Evolutionary conservation across 495 filamentous ascomycete species (phyloP).

Genomic region (Lophiotrema nucula): DNA sequence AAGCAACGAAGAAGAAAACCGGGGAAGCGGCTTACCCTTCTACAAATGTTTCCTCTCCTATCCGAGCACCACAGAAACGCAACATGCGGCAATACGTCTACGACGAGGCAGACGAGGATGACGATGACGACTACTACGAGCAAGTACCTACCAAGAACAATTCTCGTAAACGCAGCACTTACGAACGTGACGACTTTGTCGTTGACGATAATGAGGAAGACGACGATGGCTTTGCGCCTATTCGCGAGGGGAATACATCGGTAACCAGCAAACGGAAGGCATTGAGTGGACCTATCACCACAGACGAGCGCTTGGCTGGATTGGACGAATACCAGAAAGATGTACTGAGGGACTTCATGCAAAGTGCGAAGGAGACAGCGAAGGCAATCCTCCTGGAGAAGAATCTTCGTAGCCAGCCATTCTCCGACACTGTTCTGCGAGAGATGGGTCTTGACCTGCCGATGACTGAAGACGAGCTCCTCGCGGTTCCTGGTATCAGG

Average conservation of each 20-base stretch:
- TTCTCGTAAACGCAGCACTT: neutral
- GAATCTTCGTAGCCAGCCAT: conserved; percentile 62
- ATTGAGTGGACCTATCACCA: conserved; percentile 70
- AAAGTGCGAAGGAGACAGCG: conserved; percentile 61
- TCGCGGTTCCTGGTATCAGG: conserved; percentile 66
- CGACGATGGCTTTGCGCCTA: conserved; percentile 59
- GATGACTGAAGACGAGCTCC: conserved; percentile 59
- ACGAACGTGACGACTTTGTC: conserved; percentile 14
- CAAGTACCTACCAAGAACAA: neutral
- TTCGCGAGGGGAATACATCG: conserved; percentile 44
- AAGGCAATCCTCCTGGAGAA: conserved; percentile 65
- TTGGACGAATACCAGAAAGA: conserved; percentile 61
- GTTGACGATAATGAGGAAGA: conserved; percentile 47
- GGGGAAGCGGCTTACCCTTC: conserved; percentile 56
- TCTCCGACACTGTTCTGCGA: conserved; percentile 73
- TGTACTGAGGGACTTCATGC: conserved; percentile 65
- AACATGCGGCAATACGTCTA: conserved; percentile 39
- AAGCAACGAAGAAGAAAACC: conserved; percentile 35
- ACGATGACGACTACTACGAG: conserved; percentile 34
- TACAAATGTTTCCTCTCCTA: conserved; percentile 83
- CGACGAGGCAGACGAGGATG: conserved; percentile 40
- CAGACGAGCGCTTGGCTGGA: conserved; percentile 60
- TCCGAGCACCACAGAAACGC: conserved; percentile 57
- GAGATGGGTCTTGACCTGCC: conserved; percentile 82
- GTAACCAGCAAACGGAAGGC: conserved; percentile 37